phyloP scores from a whole-genome alignment of 768 basidiomycete species.

The Amanita muscaria region DNA sequence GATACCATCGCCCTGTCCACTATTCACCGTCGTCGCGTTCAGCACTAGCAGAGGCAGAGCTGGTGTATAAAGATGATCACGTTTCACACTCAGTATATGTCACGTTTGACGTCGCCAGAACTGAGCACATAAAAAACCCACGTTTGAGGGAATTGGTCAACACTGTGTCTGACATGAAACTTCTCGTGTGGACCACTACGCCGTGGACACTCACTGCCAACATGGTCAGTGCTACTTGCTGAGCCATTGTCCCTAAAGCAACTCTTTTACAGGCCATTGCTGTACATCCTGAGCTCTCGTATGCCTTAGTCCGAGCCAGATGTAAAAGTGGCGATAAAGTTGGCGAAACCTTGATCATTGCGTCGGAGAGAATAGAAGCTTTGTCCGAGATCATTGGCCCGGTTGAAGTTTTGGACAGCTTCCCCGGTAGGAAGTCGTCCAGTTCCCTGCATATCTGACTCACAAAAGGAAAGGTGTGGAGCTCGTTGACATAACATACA shows the following conservation, averaged over 20 bases:
- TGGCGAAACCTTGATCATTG: conserved; percentile 34
- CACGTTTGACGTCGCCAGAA: conserved; percentile 51
- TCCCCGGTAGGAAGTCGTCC: conserved; percentile 25
- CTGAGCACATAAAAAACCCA: conserved; percentile 13
- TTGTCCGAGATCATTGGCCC: conserved; percentile 28
- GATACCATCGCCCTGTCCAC: conserved; percentile 83
- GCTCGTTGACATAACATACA: conserved; percentile 54
- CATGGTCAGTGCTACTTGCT: conserved; percentile 48
- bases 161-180: conserved; percentile 27
- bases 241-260: background rate
- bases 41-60: conserved; percentile 91
- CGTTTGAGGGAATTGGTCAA: conserved; percentile 25
- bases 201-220: conserved; percentile 97
- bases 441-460: background rate
- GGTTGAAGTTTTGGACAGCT: conserved; percentile 25
- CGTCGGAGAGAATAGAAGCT: conserved; percentile 39
- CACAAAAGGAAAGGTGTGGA: conserved; percentile 29
- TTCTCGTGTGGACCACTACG: conserved; percentile 95
- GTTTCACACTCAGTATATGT: conserved; percentile 85
- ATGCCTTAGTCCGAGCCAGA: conserved; percentile 46
- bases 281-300: conserved; percentile 65
- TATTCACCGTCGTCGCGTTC: conserved; percentile 94
- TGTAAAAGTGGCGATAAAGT: conserved; percentile 11
- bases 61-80: conserved; percentile 85
- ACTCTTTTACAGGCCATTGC: conserved; percentile 66